Conservation (phyloP, 257 asterid species). For the Fraxinus anomala region DNA sequence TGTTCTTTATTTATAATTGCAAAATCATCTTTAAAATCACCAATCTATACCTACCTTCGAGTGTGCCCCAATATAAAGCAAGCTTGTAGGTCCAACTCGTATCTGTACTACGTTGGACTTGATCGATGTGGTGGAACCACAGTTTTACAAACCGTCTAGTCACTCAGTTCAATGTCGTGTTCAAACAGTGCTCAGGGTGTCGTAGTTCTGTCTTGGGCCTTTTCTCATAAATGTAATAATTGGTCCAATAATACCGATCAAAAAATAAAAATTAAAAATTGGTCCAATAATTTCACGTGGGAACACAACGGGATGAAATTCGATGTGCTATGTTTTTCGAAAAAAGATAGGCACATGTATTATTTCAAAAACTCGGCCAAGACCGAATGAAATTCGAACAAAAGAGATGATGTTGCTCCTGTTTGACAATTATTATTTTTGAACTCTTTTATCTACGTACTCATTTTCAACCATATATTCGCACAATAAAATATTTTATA, state of each 20-base stretch:
- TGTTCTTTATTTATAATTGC: too few relatives aligned
- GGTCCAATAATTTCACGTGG: neutral
- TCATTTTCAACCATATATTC: too few relatives aligned
- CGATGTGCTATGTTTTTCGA: neutral
- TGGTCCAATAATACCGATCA: neutral
- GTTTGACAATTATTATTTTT: too few relatives aligned
- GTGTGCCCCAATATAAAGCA: neutral
- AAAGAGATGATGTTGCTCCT: too few relatives aligned
- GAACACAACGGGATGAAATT: neutral
- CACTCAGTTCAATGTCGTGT: neutral
- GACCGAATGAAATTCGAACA: too few relatives aligned
- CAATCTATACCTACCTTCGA: neutral
- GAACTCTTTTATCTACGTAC: too few relatives aligned
- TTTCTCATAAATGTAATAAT: neutral
- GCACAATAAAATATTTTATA: too few relatives aligned
- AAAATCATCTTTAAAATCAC: too few relatives aligned
- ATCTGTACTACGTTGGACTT: neutral
- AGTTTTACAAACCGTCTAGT: neutral
- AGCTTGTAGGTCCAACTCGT: neutral
- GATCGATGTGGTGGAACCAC: neutral
- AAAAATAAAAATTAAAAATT: neutral
- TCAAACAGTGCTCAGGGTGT: slow-evolving; percentile 4
- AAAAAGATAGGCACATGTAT: too few relatives aligned
- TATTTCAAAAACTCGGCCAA: too few relatives aligned
- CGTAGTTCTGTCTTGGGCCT: slow-evolving; percentile 1